These are phyloP conservation scores for Fusarium abutilonis DNA, from an alignment of 2,329 filamentous ascomycete species.

Conservation along the genomic window DNA sequence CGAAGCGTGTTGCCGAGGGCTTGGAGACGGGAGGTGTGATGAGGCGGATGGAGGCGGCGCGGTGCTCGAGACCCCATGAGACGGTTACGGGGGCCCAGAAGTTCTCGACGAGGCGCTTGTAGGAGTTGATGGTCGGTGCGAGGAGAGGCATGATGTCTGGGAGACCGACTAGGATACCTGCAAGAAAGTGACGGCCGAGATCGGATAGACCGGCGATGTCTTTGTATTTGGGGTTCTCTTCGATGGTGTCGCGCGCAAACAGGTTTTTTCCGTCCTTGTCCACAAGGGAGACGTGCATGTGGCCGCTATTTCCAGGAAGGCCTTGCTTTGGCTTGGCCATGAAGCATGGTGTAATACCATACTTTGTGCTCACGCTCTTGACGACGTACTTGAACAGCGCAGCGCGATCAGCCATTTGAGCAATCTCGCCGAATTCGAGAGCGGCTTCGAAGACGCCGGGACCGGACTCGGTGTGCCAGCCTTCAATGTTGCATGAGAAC, in stretches of 20 bases:
- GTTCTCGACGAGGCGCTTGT: constrained; percentile 97
- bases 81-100: constrained; percentile 99
- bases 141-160: constrained; percentile 96
- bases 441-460: constrained; percentile 96
- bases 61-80: constrained; percentile 95
- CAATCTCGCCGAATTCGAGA: constrained; percentile 87
- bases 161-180: constrained; percentile 86
- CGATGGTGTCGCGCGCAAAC: constrained; percentile 76
- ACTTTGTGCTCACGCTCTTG: constrained; percentile 85
- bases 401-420: constrained; percentile 90
- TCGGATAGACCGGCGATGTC: constrained; percentile 87
- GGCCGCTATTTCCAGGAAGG: constrained; percentile 92
- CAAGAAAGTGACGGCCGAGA: constrained; percentile 90
- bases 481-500: constrained; percentile 85
- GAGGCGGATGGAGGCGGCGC: constrained; percentile 87
- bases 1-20: constrained; percentile 87
- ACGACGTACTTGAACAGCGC: constrained; percentile 95
- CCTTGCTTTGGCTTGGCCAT: constrained; percentile 97
- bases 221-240: constrained; percentile 75
- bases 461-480: constrained; percentile 95
- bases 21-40: constrained; percentile 90
- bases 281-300: constrained; percentile 92
- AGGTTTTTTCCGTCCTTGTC: constrained; percentile 85
- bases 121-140: constrained; percentile 95
- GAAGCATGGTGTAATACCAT: constrained; percentile 95